Percentiles rank a stretch among this genome's conserved stretches.
Conservation (phyloP, 2,329 filamentous ascomycete genomes). For the Lasiodiplodia citricola region DNA sequence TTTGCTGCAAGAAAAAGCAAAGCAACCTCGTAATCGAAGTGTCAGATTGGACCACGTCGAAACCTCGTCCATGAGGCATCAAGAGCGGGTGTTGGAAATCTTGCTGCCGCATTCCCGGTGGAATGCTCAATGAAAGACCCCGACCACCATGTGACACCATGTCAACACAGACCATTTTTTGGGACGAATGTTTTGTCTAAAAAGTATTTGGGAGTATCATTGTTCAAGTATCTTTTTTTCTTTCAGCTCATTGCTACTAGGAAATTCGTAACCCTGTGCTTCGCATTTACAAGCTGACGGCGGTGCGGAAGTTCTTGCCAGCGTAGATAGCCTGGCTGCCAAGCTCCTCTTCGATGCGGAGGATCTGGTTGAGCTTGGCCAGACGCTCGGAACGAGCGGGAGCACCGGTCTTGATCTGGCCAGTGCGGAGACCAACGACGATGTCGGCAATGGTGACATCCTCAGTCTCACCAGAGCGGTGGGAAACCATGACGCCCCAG, state of each 20-base stretch:
- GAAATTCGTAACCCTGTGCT: conserved; percentile 18
- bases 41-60: not conserved
- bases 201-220: conserved; percentile 20
- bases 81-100: not conserved
- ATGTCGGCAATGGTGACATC: conserved; percentile 99
- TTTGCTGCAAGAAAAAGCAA: no score
- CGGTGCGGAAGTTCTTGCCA: conserved; percentile 87
- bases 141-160: not conserved
- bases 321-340: conserved; percentile 90
- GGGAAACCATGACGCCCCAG: conserved; percentile 99
- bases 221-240: conserved; percentile 18
- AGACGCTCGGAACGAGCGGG: conserved; percentile 96
- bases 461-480: conserved; percentile 98
- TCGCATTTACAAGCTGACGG: conserved; percentile 77
- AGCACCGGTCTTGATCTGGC: conserved; percentile 99
- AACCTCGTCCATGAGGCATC: not conserved
- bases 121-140: not conserved
- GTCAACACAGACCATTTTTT: not conserved
- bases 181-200: not conserved
- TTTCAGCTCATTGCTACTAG: conserved; percentile 20
- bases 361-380: conserved; percentile 99
- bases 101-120: not conserved
- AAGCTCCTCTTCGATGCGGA: conserved; percentile 99
- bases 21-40: no score
- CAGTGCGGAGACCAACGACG: conserved; percentile 92